A percentile compares a stretch with the other conserved stretches of the same genome.
Conservation (phyloP, 306 rosid genomes). For the Glycine tomentella region DNA sequence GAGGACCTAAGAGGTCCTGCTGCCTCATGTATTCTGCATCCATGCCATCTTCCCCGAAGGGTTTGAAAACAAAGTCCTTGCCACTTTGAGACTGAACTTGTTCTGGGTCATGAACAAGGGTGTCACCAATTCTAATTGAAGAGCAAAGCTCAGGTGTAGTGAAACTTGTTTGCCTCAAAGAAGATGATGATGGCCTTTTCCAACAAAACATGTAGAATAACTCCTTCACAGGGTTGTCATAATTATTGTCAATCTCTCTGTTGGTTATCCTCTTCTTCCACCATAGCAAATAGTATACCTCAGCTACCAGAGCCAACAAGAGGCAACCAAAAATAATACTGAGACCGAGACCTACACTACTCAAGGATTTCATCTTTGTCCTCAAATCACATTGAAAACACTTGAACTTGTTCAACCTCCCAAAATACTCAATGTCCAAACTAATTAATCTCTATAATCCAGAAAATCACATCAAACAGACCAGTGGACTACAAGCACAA, state of each 20-base stretch:
- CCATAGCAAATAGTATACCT: constrained; percentile 93
- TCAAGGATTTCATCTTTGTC: constrained; percentile 85
- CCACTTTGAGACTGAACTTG: constrained; percentile 58
- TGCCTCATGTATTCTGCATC: constrained; percentile 79
- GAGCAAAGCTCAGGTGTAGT: constrained; percentile 67
- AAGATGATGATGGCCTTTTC: constrained; percentile 65
- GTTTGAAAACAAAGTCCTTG: constrained; percentile 69
- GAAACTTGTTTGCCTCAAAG: constrained; percentile 65
- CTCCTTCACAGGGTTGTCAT: constrained; percentile 78
- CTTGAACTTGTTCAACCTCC: constrained; percentile 19
- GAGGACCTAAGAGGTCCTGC: constrained; percentile 67
- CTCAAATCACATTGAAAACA: constrained; percentile 62
- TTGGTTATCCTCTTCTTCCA: constrained; percentile 88
- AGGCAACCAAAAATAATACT: constrained; percentile 91
- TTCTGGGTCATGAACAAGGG: constrained; percentile 64
- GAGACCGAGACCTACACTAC: constrained; percentile 92
- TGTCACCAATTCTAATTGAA: constrained; percentile 64
- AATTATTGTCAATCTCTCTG: constrained; percentile 73
- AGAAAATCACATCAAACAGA: constrained; percentile 24
- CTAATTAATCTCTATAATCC: constrained; percentile 6
- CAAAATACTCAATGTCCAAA: constrained; percentile 31
- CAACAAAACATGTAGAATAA: constrained; percentile 89
- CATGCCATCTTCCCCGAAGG: constrained; percentile 74
- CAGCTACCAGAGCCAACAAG: constrained; percentile 90
- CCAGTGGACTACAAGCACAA: not conserved